phyloP scores from a whole-genome alignment of 2,329 filamentous ascomycete species.

The Aspergillus tubingensis region DNA sequence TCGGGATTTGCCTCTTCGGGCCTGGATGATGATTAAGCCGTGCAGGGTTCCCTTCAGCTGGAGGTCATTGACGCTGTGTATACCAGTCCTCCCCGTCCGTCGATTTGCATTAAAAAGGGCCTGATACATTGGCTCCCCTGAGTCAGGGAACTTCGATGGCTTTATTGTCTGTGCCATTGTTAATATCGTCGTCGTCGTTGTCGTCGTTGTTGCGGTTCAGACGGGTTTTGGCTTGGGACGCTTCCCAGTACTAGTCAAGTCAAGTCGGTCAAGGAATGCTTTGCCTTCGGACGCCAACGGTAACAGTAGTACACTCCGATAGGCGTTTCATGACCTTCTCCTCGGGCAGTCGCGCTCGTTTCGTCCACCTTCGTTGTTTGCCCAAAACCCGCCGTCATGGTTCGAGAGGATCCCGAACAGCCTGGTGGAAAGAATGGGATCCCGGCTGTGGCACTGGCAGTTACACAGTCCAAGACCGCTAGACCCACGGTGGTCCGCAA shows the following conservation, averaged over 20 bases:
- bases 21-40: conserved; percentile 33
- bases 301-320: conserved; percentile 12
- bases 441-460: conserved; percentile 18
- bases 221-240: no score
- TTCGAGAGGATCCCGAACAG: conserved; percentile 22
- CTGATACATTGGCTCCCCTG: conserved; percentile 8
- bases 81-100: conserved; percentile 34
- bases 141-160: background rate
- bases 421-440: conserved; percentile 17
- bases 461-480: conserved; percentile 27
- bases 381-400: conserved; percentile 21
- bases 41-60: conserved; percentile 15
- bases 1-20: conserved; percentile 38
- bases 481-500: conserved; percentile 39
- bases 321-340: background rate
- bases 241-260: no score
- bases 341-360: background rate
- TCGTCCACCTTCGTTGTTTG: background rate
- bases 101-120: conserved; percentile 14
- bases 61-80: conserved; percentile 22
- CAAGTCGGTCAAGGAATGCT: background rate
- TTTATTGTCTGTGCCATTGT: background rate
- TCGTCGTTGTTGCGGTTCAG: background rate
- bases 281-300: background rate
- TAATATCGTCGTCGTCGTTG: background rate